Percentiles rank a stretch among this genome's conserved stretches.
Conservation (phyloP, 176 grass and related monocot genomes). For the Melocanna baccifera region DNA sequence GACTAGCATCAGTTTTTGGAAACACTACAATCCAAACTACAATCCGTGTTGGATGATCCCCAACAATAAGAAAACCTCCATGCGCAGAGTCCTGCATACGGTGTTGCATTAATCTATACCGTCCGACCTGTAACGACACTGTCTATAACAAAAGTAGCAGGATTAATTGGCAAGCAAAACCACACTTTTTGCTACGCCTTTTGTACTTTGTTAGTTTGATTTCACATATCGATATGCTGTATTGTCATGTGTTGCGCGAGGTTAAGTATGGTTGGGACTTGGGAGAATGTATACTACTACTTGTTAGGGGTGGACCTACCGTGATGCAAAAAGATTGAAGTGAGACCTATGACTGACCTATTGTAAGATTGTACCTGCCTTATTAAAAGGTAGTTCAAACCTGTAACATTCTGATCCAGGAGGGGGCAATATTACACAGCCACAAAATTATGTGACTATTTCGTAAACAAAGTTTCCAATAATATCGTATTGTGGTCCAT, state of each 20-base stretch:
- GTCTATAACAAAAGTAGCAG: conserved; percentile 28
- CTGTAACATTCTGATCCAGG: neutral
- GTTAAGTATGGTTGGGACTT: conserved; percentile 9
- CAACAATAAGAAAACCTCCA: conserved; percentile 12
- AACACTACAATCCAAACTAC: too few species aligned
- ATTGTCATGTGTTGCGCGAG: conserved; percentile 20
- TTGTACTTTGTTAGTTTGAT: conserved; percentile 26
- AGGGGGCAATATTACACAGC: neutral
- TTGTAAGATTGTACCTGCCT: conserved; percentile 17
- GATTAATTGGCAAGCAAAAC: conserved; percentile 43
- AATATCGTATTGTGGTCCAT: neutral
- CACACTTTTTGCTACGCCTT: conserved; percentile 14
- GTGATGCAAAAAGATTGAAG: conserved; percentile 4
- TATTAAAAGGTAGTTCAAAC: neutral
- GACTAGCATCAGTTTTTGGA: too few species aligned
- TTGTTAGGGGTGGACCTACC: conserved; percentile 10
- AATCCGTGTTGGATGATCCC: conserved; percentile 14
- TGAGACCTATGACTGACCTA: neutral
- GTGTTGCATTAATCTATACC: conserved; percentile 1
- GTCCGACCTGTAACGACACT: conserved; percentile 18
- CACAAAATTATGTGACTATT: conserved; percentile 4
- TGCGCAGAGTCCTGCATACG: neutral
- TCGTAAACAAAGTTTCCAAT: neutral
- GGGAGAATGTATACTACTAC: neutral
- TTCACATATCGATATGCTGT: conserved; percentile 24